phyloP scores from a whole-genome alignment of 192 early-diverging fungal genomes.

The Dissophora globulifera region DNA sequence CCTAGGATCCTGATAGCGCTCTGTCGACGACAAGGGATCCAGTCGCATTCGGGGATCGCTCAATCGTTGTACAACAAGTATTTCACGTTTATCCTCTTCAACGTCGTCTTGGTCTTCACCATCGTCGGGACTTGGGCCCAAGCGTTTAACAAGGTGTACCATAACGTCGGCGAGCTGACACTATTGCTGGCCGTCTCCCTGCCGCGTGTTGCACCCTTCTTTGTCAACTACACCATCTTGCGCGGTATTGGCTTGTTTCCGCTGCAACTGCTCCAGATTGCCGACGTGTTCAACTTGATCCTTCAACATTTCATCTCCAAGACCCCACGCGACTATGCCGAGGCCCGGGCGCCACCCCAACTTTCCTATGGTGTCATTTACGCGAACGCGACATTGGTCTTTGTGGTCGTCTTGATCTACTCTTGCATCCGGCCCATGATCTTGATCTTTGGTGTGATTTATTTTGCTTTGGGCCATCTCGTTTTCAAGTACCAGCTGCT shows the following conservation, averaged over 20 bases:
- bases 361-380: constrained; percentile 79
- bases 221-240: constrained; percentile 81
- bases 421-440: constrained; percentile 79
- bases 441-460: constrained; percentile 74
- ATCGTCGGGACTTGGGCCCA: constrained; percentile 75
- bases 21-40: constrained; percentile 39
- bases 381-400: constrained; percentile 75
- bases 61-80: constrained; percentile 61
- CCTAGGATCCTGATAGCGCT: constrained; percentile 69
- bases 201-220: constrained; percentile 79
- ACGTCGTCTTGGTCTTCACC: constrained; percentile 80
- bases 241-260: constrained; percentile 78
- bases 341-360: constrained; percentile 73
- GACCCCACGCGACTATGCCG: constrained; percentile 84
- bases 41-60: constrained; percentile 43
- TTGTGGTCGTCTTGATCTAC: constrained; percentile 78
- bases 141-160: constrained; percentile 71
- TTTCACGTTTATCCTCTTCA: constrained; percentile 81
- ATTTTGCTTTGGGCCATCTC: constrained; percentile 72
- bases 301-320: constrained; percentile 71
- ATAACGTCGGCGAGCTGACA: constrained; percentile 69
- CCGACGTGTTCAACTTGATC: constrained; percentile 66
- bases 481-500: constrained; percentile 83
- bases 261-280: constrained; percentile 74
- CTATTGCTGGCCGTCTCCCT: constrained; percentile 72